These are phyloP conservation scores for Phytophthora pseudosyringae DNA, from an alignment of 352 stramenopile species.

Conservation along the genomic window DNA sequence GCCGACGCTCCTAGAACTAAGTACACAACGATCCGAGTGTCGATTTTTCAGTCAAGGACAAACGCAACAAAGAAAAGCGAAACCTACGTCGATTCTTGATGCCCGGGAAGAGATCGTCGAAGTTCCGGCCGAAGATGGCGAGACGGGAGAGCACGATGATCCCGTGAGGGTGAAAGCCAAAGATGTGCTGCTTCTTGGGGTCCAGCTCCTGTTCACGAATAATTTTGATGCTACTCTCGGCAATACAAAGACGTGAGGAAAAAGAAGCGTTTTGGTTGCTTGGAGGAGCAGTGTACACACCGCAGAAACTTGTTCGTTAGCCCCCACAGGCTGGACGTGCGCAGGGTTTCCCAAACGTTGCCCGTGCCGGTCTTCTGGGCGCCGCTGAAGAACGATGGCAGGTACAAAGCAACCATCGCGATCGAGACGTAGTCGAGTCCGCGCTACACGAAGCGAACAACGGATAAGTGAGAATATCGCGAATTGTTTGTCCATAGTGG, in stretches of 20 bases:
- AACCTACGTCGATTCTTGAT: slow-evolving; percentile 21
- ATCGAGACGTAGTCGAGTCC: slow-evolving; percentile 44
- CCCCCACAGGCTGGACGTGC: slow-evolving; percentile 39
- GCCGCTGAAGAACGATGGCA: slow-evolving; percentile 51
- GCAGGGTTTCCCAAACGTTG: slow-evolving; percentile 41
- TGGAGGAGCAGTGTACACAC: slow-evolving; percentile 15
- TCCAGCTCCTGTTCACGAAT: slow-evolving; percentile 45
- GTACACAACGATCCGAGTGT: not conserved
- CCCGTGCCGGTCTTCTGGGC: slow-evolving; percentile 42
- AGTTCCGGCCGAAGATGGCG: slow-evolving; percentile 44
- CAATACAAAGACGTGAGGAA: not conserved
- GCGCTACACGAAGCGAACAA: slow-evolving; percentile 10
- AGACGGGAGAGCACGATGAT: slow-evolving; percentile 58
- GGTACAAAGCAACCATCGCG: slow-evolving; percentile 44
- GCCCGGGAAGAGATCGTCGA: slow-evolving; percentile 44
- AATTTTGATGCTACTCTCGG: slow-evolving; percentile 36
- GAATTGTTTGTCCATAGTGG: not conserved
- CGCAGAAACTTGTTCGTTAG: slow-evolving; percentile 44
- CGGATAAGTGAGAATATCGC: not conserved
- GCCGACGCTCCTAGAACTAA: slow-evolving; percentile 55
- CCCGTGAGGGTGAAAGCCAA: slow-evolving; percentile 56
- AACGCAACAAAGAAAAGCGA: not conserved
- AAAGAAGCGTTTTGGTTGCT: not conserved
- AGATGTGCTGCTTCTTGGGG: slow-evolving; percentile 49
- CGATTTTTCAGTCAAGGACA: not conserved